Evolutionary conservation across 768 basidiomycete species (phyloP), one percentile per base, ranked within the genome.

Genomic region (Omphalotus guepiniiformis): DNA sequence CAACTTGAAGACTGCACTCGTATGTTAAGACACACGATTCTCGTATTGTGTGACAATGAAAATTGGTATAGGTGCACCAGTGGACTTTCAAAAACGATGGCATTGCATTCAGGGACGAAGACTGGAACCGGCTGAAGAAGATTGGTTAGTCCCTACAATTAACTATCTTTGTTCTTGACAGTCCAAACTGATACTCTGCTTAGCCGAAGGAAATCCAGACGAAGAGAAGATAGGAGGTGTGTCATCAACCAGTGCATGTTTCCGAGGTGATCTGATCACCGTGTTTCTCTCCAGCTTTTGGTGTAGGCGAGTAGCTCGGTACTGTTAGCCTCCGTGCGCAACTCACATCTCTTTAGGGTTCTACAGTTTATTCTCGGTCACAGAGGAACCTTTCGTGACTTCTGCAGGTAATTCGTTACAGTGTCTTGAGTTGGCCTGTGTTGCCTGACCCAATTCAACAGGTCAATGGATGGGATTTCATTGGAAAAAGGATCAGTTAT

Each of bases 121-220:
- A 96, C 58, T 96, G 94, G 94, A 80, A 63, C 53, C 73, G 93
- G 27, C 65, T 95, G 49, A 89, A 91, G 72, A 94, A 89, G 73
- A 95, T 95, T 55, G 88, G 47, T 23, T 51, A 13, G 42, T 19
- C 46, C 37, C 29, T 6, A 37, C 18, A 39, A 2, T 34, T 16
- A 48, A 7, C 54, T 29, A 25, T 2, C 19, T n/a, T n/a, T n/a
- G n/a, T n/a, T n/a, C n/a, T n/a, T n/a, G n/a, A n/a, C n/a, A n/a
- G n/a, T n/a, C n/a, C n/a, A n/a, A n/a, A 2, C 8, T 16, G n/a
- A 23, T 29, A n/a, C 26, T 18, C 21, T 13, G 46, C 53, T 48
- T 55, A 83, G 94, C n/a, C 8, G 87, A 92, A 57, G 93, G 94
- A 0, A 96, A 97, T 61, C 93, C 93, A 0, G 88, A 93, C 55